phyloP scores from a whole-genome alignment of 225 moss, liverwort and hornwort genomes.

The Pseudoscleropodium purum region DNA sequence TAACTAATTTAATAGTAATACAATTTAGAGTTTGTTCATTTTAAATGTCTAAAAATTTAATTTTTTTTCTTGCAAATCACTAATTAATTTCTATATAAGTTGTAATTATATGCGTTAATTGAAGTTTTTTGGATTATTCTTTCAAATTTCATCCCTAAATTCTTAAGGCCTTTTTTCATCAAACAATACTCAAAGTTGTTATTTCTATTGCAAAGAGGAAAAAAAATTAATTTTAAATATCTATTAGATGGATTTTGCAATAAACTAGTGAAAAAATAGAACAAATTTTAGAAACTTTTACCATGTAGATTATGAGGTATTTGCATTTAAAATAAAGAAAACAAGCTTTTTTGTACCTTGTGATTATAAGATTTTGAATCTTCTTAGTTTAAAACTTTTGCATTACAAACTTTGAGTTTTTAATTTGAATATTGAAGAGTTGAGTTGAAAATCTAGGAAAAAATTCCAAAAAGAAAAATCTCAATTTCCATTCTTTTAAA shows the following conservation, averaged over 20 bases:
- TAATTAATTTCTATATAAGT: background rate
- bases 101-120: background rate
- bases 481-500: background rate
- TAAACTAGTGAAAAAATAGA: background rate
- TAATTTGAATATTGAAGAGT: background rate
- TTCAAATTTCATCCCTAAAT: fast-evolving
- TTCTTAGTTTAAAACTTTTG: background rate
- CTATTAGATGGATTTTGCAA: background rate
- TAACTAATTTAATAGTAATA: background rate
- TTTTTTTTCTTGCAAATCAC: background rate
- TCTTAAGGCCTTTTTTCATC: background rate
- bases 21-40: background rate
- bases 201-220: background rate
- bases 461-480: no score
- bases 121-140: background rate
- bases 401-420: background rate
- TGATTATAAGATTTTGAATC: background rate
- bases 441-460: no score
- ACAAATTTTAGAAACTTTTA: background rate
- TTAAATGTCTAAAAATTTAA: background rate
- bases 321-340: background rate
- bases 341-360: background rate
- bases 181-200: background rate
- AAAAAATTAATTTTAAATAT: background rate
- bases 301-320: fast-evolving